Evolutionary conservation across 2,329 filamentous ascomycete genomes (phyloP).

Genomic region (Talaromyces atroroseus): DNA sequence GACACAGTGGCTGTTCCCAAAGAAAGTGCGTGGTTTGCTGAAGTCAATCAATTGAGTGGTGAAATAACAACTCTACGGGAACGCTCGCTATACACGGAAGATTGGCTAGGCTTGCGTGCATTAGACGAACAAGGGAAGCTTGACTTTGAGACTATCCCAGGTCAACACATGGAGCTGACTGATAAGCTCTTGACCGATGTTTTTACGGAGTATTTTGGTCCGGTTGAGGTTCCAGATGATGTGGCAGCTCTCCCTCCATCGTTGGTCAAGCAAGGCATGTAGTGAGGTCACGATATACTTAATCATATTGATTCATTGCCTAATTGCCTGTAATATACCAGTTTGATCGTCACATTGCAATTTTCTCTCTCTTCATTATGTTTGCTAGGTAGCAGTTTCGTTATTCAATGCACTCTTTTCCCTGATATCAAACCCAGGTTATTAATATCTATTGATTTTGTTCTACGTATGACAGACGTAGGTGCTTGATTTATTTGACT

Average conservation of each 20-base stretch:
- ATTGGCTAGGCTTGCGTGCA: conserved; percentile 81
- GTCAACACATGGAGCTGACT: conserved; percentile 76
- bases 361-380: too few species aligned
- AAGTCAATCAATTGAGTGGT: conserved; percentile 64
- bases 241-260: neutral
- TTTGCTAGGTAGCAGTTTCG: neutral
- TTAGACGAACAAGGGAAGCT: conserved; percentile 76
- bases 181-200: conserved; percentile 61
- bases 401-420: neutral
- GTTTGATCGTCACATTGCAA: neutral
- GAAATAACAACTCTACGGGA: conserved; percentile 63
- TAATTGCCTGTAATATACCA: conserved; percentile 4
- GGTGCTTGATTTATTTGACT: too few species aligned
- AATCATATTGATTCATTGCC: neutral
- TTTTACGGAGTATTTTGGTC: conserved; percentile 51
- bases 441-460: too few species aligned
- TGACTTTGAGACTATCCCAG: conserved; percentile 66
- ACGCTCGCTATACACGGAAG: conserved; percentile 71
- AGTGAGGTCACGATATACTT: neutral
- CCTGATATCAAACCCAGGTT: too few species aligned
- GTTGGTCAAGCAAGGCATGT: conserved; percentile 6
- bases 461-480: too few species aligned
- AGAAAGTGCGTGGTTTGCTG: conserved; percentile 84
- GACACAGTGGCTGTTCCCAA: conserved; percentile 84
- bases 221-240: conserved; percentile 23